Conservation (phyloP, 331 rosid genomes). For the Phaseolus coccineus region DNA sequence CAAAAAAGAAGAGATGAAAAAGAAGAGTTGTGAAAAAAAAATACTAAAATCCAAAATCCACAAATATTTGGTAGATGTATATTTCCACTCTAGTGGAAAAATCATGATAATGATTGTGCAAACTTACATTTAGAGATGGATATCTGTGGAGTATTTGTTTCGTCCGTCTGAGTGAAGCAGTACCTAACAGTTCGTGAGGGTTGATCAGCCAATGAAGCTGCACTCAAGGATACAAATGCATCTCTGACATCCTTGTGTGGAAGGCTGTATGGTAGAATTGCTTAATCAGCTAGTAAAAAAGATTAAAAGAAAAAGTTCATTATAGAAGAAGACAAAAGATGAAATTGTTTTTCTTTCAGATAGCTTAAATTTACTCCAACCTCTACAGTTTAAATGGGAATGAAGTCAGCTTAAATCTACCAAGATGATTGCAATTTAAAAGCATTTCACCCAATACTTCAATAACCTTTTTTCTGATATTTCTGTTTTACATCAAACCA, state of each 20-base stretch:
- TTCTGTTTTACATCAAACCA: neutral
- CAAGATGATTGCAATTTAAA: neutral
- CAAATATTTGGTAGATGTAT: too few relatives aligned
- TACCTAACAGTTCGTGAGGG: conserved; percentile 83
- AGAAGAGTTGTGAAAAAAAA: too few relatives aligned
- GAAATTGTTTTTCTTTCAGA: neutral
- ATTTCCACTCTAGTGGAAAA: conserved; percentile 1
- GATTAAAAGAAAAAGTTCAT: neutral
- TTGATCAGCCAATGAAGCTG: conserved; percentile 72
- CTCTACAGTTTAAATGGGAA: neutral
- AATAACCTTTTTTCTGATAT: neutral
- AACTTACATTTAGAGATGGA: conserved; percentile 76
- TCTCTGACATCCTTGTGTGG: conserved; percentile 91
- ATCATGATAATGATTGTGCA: neutral
- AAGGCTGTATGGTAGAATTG: conserved; percentile 87
- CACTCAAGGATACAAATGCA: conserved; percentile 82
- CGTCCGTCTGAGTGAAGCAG: conserved; percentile 92
- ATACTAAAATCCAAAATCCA: too few relatives aligned
- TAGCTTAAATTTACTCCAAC: neutral
- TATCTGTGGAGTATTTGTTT: conserved; percentile 85
- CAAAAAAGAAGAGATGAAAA: too few relatives aligned
- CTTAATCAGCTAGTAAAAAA: conserved; percentile 46
- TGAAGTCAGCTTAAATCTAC: conserved; percentile 4
- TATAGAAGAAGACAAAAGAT: neutral
- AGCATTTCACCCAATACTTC: neutral